A percentile compares a stretch with the other conserved stretches of the same genome.
Conservation (phyloP, 768 basidiomycete genomes). For the Psilocybe cyanescens region DNA sequence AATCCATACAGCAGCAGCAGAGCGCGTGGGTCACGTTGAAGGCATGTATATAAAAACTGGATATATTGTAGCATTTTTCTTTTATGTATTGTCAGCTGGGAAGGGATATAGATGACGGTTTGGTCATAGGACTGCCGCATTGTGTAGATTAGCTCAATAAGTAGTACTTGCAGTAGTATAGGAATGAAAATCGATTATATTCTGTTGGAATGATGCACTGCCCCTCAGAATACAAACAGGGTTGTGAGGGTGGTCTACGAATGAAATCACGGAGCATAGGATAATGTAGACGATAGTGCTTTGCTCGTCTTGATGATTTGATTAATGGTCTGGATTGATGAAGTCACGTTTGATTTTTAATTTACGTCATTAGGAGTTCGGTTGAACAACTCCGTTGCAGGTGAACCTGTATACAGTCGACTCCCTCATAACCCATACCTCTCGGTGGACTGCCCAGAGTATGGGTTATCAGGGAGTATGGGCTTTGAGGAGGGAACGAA, state of each 20-base stretch:
- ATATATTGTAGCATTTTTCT: conserved; percentile 19
- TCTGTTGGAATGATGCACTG: background rate
- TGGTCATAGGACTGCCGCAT: conserved; percentile 1
- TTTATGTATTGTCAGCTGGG: conserved; percentile 20
- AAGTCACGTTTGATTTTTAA: background rate
- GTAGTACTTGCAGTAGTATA: background rate
- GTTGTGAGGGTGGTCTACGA: background rate
- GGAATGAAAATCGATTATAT: background rate
- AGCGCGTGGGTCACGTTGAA: conserved; percentile 21
- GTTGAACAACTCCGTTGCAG: background rate
- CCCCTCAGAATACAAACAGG: no score
- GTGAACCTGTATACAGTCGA: background rate
- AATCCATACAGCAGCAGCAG: conserved; percentile 37
- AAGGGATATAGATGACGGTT: conserved; percentile 16
- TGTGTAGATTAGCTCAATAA: conserved; percentile 10
- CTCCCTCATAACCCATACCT: no score
- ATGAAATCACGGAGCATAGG: no score
- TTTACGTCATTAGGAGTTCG: conserved; percentile 13
- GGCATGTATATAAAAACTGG: conserved; percentile 12
- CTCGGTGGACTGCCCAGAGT: no score
- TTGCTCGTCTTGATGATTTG: no score
- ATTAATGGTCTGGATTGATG: background rate
- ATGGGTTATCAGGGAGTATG: no score
- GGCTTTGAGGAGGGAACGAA: no score
- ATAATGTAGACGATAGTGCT: no score